Base-by-base conservation (phyloP, 2,329 filamentous ascomycete genomes). In the Microcyclosporella mali region DNA sequence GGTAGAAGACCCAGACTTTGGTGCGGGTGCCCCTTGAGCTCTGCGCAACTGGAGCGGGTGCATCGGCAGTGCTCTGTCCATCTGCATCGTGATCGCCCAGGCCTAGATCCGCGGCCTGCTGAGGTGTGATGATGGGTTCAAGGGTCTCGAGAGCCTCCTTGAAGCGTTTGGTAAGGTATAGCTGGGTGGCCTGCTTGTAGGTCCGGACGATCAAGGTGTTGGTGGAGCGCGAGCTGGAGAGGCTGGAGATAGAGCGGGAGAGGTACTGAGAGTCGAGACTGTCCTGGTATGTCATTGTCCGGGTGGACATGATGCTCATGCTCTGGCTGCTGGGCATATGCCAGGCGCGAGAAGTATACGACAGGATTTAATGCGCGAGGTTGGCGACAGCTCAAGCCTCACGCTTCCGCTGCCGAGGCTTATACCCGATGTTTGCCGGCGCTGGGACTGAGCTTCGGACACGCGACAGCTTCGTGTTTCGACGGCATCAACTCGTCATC, bases 1-100 rank as follows among this genome's bases (percentile, higher is more conserved):
- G 77, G 64, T 97, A 98, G 58, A 98, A 75, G 65, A 88, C 95
- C 92, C 92, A 98, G 51, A 97, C 84, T 67, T 97, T 98, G 65
- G 95, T 84, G 52, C 89, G 76, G 44, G 87, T 92, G 25, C 82
- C 85, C 53, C 84, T 80, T 32, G 85, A 89, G 40, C 88, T 88
- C 50, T 76, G 79, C 41, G 86, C 83, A 40, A 95, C 81, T 3
- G 88, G 87, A 19, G 88, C 84, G 69, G 56, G 45, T 16, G 40
- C 43, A 12, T 19, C 29, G 4, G 35, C 40, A 33, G 39, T 43
- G 29, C 37, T 42, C 12, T 46, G 30, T 16, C 33, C 41, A 19
- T 43, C 44, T 11, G 18, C 54, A 29, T 65, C 58, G 21, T 62
- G 61, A 30, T 28, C 38, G 21, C 21, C 21, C 21, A 25, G 21